These are phyloP conservation scores for Luzula sylvatica DNA, from an alignment of 176 grass and related monocot species.

Conservation along the genomic window DNA sequence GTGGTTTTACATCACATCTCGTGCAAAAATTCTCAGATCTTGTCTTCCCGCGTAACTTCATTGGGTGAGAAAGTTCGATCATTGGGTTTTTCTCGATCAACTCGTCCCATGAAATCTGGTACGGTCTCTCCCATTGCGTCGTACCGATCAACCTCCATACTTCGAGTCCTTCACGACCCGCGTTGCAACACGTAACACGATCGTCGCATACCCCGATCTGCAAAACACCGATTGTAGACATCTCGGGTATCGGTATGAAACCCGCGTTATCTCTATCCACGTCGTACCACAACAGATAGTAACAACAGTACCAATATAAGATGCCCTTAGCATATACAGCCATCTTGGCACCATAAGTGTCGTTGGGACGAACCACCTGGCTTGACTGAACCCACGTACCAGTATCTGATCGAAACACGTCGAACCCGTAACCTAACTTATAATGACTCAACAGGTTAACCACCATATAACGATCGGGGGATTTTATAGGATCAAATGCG, in stretches of 20 bases:
- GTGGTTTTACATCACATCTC: not conserved
- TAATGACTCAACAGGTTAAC: not conserved
- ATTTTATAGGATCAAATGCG: not conserved
- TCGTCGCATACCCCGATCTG: not conserved
- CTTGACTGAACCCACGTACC: not conserved
- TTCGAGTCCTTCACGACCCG: not conserved
- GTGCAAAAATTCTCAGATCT: not conserved
- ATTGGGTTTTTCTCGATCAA: no score
- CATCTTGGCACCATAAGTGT: not conserved
- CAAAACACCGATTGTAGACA: not conserved
- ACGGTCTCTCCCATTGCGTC: no score
- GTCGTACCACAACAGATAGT: constrained; percentile 2
- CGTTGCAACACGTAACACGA: not conserved
- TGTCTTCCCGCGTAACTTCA: not conserved
- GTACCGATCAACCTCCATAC: not conserved
- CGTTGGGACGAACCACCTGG: not conserved
- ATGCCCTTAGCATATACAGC: not conserved
- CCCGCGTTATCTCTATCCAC: not conserved
- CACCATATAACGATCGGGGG: not conserved
- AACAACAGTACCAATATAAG: not conserved
- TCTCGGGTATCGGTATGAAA: not conserved
- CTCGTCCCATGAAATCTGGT: no score
- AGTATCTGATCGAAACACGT: not conserved
- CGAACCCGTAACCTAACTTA: not conserved
- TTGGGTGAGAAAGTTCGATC: not conserved